Percentiles rank a stretch among this genome's conserved stretches.
phyloP scores from a whole-genome alignment of 2,329 filamentous ascomycete species.

The Colletotrichum acutatum region DNA sequence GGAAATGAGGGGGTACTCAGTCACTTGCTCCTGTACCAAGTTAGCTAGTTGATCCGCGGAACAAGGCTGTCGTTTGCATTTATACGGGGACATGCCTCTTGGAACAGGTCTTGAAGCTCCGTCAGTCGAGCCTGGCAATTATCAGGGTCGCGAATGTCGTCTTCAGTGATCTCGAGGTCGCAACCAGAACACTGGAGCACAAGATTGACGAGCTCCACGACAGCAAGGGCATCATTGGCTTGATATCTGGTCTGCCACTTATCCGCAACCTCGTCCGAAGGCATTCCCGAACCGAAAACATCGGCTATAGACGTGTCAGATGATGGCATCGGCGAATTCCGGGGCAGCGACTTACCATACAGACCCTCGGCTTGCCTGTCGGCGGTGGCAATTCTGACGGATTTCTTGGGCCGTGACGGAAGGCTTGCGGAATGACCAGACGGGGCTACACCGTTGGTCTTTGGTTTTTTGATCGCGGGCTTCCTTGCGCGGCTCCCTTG shows the following conservation, averaged over 20 bases:
- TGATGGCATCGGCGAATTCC: constrained; percentile 35
- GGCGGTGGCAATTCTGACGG: constrained; percentile 61
- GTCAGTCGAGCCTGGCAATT: constrained; percentile 81
- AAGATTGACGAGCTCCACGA: constrained; percentile 74
- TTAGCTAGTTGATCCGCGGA: constrained; percentile 41
- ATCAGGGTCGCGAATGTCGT: constrained; percentile 91
- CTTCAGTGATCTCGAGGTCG: constrained; percentile 78
- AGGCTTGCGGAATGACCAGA: constrained; percentile 53
- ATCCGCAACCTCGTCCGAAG: constrained; percentile 66
- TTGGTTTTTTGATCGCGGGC: constrained; percentile 72
- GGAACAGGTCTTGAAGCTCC: constrained; percentile 90
- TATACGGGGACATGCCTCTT: constrained; percentile 67
- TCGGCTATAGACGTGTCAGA: constrained; percentile 59
- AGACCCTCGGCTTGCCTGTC: constrained; percentile 61
- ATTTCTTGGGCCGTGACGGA: constrained; percentile 67
- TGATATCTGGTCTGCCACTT: constrained; percentile 71
- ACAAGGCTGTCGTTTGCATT: not conserved
- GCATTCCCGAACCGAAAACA: constrained; percentile 70
- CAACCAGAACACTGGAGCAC: constrained; percentile 81
- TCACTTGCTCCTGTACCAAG: constrained; percentile 71
- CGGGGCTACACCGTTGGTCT: constrained; percentile 63
- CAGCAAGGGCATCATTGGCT: constrained; percentile 62
- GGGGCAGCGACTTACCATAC: constrained; percentile 57
- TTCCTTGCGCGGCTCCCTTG: constrained; percentile 61
- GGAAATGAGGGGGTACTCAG: constrained; percentile 92